phyloP scores from a whole-genome alignment of 2,329 filamentous ascomycete species.

The Exophiala spinifera region DNA sequence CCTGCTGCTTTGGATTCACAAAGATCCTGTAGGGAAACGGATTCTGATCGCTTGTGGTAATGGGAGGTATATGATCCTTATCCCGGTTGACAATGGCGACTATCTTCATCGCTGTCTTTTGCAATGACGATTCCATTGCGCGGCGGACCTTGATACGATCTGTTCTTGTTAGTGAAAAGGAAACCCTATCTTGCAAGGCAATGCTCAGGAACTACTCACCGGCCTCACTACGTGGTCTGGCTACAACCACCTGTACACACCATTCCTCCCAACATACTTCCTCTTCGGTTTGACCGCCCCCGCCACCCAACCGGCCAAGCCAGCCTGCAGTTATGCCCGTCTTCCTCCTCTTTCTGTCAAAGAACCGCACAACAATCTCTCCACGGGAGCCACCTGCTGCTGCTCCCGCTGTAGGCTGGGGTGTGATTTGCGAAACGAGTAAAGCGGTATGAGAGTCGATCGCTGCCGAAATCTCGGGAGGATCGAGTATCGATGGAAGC shows the following conservation, averaged over 20 bases:
- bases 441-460: conserved; percentile 83
- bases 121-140: conserved; percentile 85
- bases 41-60: conserved; percentile 86
- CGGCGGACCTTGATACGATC: conserved; percentile 84
- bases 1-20: conserved; percentile 75
- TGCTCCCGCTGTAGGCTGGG: conserved; percentile 50
- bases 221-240: conserved; percentile 81
- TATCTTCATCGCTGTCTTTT: conserved; percentile 85
- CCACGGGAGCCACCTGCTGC: conserved; percentile 63
- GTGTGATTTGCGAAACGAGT: conserved; percentile 72
- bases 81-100: conserved; percentile 81
- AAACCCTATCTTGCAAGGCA: background rate
- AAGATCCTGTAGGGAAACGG: conserved; percentile 93
- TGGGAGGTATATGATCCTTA: conserved; percentile 95
- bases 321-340: conserved; percentile 65
- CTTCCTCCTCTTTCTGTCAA: conserved; percentile 85
- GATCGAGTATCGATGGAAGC: conserved; percentile 83
- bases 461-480: conserved; percentile 78
- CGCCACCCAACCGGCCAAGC: conserved; percentile 31
- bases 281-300: conserved; percentile 66
- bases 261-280: conserved; percentile 97
- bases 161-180: conserved; percentile 35
- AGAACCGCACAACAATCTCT: conserved; percentile 85
- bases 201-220: conserved; percentile 53
- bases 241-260: conserved; percentile 90